These are phyloP conservation scores for Nannochloropsis granulata DNA, from an alignment of 108 stramenopile species.

Conservation along the genomic window DNA sequence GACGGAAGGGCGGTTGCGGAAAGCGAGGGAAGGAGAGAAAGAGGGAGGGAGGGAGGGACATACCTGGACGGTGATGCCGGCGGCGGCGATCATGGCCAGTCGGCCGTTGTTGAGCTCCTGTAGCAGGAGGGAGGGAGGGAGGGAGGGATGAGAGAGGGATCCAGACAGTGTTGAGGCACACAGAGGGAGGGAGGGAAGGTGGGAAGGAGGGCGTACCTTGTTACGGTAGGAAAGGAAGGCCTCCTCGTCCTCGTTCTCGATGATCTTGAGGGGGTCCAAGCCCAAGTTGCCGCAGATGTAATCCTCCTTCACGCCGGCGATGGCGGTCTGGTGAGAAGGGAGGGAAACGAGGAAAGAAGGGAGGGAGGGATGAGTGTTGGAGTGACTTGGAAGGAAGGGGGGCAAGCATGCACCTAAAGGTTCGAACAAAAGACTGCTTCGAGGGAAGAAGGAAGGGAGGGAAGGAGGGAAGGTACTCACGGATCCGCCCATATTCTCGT, in stretches of 20 bases:
- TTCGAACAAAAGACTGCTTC: too few relatives aligned
- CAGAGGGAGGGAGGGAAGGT: too few relatives aligned
- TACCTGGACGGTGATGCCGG: conserved; percentile 48
- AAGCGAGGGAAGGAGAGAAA: neutral
- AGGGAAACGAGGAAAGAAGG: neutral
- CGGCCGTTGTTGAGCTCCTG: conserved; percentile 80
- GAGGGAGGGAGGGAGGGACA: neutral
- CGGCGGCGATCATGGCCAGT: conserved; percentile 77
- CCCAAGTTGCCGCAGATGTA: neutral
- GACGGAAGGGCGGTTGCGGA: neutral
- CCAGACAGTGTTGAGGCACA: neutral
- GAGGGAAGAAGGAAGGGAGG: neutral
- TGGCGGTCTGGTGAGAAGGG: neutral
- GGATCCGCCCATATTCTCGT: neutral
- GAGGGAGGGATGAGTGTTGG: neutral
- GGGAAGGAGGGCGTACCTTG: neutral
- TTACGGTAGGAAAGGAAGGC: neutral
- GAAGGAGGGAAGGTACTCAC: neutral
- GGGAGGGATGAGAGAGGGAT: neutral
- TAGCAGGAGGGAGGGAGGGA: conserved; percentile 47
- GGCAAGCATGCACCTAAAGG: neutral
- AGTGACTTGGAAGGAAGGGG: neutral
- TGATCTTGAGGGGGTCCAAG: neutral
- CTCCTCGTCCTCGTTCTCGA: neutral
- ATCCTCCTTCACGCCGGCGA: neutral